Conservation (phyloP, 805 yeast genomes). For the Candida awuae region DNA sequence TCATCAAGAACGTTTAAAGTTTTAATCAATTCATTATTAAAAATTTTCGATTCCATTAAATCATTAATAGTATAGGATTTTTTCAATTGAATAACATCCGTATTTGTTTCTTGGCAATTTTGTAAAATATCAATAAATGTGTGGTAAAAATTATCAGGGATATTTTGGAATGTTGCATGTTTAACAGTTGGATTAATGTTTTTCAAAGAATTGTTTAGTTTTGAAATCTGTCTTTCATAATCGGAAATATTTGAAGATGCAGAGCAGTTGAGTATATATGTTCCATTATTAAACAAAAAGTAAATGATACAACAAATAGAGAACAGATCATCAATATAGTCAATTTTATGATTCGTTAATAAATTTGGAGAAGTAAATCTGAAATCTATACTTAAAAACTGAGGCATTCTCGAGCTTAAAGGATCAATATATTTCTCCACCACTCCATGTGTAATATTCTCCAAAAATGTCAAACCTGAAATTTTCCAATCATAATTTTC, state of each 20-base stretch:
- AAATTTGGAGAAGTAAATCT: conserved; percentile 83
- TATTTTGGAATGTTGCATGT: conserved; percentile 43
- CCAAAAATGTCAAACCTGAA: conserved; percentile 61
- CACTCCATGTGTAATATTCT: conserved; percentile 34
- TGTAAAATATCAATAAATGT: conserved; percentile 45
- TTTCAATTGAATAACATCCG: conserved; percentile 24
- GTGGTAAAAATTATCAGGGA: conserved; percentile 50
- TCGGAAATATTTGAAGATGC: conserved; percentile 34
- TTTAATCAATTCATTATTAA: conserved; percentile 75
- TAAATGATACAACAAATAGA: conserved; percentile 73
- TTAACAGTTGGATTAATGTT: conserved; percentile 22
- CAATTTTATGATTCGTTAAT: conserved; percentile 53
- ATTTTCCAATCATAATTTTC: conserved; percentile 92
- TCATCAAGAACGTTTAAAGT: conserved; percentile 79
- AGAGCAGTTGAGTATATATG: conserved; percentile 37
- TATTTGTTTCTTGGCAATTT: conserved; percentile 33
- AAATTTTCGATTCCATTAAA: conserved; percentile 63
- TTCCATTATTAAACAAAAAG: conserved; percentile 48
- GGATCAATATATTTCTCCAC: conserved; percentile 62
- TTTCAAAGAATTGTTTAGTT: conserved; percentile 26
- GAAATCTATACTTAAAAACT: conserved; percentile 58
- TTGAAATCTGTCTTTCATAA: conserved; percentile 48
- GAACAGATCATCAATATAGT: conserved; percentile 71
- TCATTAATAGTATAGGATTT: conserved; percentile 44
- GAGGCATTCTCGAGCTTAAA: conserved; percentile 68